phyloP scores from a whole-genome alignment of 164 flowering plant species.

The Aristolochia californica region DNA sequence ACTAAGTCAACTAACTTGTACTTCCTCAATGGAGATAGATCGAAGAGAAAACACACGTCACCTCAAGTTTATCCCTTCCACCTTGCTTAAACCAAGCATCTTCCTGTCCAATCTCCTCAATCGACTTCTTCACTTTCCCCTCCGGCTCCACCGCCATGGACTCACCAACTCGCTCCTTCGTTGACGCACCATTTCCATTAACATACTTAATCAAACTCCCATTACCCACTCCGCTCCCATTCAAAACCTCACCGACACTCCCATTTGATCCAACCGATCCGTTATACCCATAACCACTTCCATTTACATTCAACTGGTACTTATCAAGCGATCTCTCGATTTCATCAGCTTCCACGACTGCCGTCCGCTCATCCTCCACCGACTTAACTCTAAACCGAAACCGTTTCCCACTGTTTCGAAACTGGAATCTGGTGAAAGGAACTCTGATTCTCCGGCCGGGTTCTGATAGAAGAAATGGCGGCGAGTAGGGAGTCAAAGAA shows the following conservation, averaged over 20 bases:
- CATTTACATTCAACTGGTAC: slow-evolving; percentile 30
- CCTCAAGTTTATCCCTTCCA: slow-evolving; percentile 41
- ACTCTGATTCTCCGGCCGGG: slow-evolving; percentile 15
- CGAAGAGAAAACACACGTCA: slow-evolving; percentile 7
- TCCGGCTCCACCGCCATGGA: slow-evolving; percentile 9
- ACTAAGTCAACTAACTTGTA: too few species aligned
- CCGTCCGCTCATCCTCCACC: slow-evolving; percentile 17
- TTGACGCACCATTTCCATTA: slow-evolving; percentile 36
- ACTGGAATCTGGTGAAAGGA: slow-evolving; percentile 14
- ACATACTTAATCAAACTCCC: slow-evolving; percentile 55
- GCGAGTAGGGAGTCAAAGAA: slow-evolving; percentile 15
- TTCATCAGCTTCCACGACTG: slow-evolving; percentile 13
- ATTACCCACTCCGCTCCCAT: slow-evolving; percentile 28
- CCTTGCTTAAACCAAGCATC: slow-evolving; percentile 84
- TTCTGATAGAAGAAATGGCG: slow-evolving; percentile 14
- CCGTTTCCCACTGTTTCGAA: background rate
- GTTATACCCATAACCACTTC: slow-evolving; percentile 17
- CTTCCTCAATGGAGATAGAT: too few species aligned
- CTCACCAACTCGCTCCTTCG: slow-evolving; percentile 11
- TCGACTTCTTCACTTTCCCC: slow-evolving; percentile 41
- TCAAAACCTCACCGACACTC: slow-evolving; percentile 9
- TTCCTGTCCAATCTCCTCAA: slow-evolving; percentile 93
- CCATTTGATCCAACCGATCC: slow-evolving; percentile 27
- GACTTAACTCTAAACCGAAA: slow-evolving; percentile 23
- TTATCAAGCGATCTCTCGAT: slow-evolving; percentile 9